A percentile compares a stretch with the other conserved stretches of the same genome.
Evolutionary conservation across 768 basidiomycete species (phyloP).

Genomic region (Collybia nuda): DNA sequence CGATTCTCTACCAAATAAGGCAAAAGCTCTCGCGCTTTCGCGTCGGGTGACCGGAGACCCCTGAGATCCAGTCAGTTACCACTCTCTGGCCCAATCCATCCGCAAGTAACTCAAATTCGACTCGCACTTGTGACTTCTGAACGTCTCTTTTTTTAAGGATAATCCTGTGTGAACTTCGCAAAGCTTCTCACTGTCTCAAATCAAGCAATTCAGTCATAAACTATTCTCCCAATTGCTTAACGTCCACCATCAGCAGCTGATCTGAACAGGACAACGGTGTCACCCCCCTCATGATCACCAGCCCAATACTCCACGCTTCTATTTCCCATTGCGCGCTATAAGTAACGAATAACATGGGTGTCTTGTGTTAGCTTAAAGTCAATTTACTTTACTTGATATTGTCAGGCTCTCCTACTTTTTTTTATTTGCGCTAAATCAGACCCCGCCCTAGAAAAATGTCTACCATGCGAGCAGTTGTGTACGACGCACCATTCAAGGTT

Average conservation of each 20-base stretch:
- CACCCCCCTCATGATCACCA: not conserved
- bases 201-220: not conserved
- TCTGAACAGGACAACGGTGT: not conserved
- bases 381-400: no score
- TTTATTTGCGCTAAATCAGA: no score
- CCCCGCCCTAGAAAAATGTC: constrained; percentile 8
- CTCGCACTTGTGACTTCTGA: no score
- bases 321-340: not conserved
- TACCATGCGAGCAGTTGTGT: constrained; percentile 55
- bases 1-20: no score
- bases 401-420: no score
- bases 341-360: not conserved
- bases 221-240: not conserved
- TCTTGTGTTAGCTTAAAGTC: not conserved
- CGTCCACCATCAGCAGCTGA: not conserved
- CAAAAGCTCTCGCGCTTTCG: no score
- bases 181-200: not conserved
- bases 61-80: no score
- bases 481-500: constrained; percentile 48
- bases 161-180: no score
- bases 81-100: no score
- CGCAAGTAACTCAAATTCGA: no score
- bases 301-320: not conserved
- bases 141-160: no score
- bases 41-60: no score